These are phyloP conservation scores for Astrephomene gubernaculifera DNA, from an alignment of 139 green algal species.

Conservation along the genomic window DNA sequence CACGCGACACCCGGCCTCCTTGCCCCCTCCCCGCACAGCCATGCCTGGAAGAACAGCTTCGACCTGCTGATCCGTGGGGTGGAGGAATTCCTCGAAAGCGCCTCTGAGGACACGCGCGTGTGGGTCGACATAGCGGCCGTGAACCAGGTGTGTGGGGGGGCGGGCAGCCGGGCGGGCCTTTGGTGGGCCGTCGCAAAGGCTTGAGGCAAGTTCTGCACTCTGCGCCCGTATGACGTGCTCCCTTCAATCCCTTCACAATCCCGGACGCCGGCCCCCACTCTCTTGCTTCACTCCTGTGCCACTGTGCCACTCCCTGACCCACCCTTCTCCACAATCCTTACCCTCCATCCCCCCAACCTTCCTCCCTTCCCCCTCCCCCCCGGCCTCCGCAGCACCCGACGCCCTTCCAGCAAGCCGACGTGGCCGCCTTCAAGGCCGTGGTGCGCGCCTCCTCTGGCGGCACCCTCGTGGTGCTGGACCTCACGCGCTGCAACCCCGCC, in stretches of 20 bases:
- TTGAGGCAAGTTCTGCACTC: too few species aligned
- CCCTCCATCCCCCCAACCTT: too few species aligned
- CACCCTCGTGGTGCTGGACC: conserved; percentile 14
- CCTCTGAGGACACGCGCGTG: conserved; percentile 1
- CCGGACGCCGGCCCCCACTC: too few species aligned
- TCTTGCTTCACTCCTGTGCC: too few species aligned
- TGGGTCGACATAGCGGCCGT: conserved; percentile 17
- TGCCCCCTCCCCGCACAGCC: background rate
- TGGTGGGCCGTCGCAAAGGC: too few species aligned
- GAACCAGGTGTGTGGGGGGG: background rate
- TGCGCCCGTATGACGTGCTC: too few species aligned
- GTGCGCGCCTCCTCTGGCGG: background rate
- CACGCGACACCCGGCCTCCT: background rate
- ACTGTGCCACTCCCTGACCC: too few species aligned
- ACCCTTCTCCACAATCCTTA: too few species aligned
- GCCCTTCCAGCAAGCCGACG: background rate
- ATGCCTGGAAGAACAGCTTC: conserved; percentile 16
- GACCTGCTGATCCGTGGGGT: background rate
- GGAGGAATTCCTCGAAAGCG: background rate
- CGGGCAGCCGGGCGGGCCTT: too few species aligned
- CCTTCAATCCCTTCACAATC: too few species aligned
- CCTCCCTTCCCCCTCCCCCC: too few species aligned
- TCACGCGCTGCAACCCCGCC: background rate
- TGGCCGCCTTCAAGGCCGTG: conserved; percentile 4
- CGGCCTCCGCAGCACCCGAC: background rate